Conservation (phyloP, 2,329 filamentous ascomycete genomes). For the Diaporthe capsici region DNA sequence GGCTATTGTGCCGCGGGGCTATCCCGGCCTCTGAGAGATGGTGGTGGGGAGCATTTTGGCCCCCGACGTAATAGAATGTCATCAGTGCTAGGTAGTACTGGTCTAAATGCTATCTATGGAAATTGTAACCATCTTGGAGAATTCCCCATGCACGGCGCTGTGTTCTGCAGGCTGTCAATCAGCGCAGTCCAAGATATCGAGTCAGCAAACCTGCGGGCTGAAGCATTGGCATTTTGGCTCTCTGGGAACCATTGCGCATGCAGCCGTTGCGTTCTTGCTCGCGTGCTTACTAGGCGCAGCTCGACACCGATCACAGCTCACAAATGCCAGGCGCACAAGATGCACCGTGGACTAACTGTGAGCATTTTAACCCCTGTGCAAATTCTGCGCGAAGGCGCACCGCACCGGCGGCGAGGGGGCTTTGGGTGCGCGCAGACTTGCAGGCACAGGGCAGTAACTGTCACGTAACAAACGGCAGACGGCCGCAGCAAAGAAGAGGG, state of each 20-base stretch:
- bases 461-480: slow-evolving; percentile 34
- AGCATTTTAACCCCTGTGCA: slow-evolving; percentile 15
- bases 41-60: slow-evolving; percentile 3
- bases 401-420: neutral
- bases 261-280: neutral
- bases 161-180: slow-evolving; percentile 9
- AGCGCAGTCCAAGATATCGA: neutral
- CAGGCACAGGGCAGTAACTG: neutral
- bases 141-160: neutral
- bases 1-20: neutral
- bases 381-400: slow-evolving; percentile 1
- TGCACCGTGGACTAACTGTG: neutral
- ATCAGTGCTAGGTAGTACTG: neutral
- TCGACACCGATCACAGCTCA: neutral
- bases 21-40: slow-evolving; percentile 18
- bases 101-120: neutral
- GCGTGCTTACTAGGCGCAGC: neutral
- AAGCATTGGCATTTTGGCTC: neutral
- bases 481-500: slow-evolving; percentile 31
- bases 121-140: neutral
- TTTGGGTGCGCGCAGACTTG: neutral
- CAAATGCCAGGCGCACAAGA: slow-evolving; percentile 3
- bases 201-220: neutral
- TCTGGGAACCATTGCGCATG: neutral
- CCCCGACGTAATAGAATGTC: slow-evolving; percentile 6